Evolutionary conservation across 2,329 filamentous ascomycete genomes (phyloP).

Genomic region (Lomentospora prolificans): DNA sequence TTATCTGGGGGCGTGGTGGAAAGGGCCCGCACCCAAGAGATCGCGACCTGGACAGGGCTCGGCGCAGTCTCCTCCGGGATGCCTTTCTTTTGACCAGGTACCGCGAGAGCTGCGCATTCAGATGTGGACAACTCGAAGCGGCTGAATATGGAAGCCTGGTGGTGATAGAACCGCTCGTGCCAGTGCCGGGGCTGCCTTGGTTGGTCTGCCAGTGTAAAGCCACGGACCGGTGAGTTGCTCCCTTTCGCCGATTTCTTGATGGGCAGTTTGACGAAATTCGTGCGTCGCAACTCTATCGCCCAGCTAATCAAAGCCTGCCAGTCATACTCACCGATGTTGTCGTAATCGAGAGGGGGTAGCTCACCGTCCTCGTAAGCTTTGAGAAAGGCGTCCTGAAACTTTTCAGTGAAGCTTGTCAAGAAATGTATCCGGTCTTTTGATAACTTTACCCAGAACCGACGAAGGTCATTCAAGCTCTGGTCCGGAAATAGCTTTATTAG

Average conservation of each 20-base stretch:
- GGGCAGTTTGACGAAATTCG: slow-evolving; percentile 39
- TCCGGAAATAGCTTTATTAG: slow-evolving; percentile 46
- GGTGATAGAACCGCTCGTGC: slow-evolving; percentile 48
- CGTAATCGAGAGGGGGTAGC: slow-evolving; percentile 52
- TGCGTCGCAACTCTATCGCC: slow-evolving; percentile 44
- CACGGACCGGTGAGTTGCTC: neutral
- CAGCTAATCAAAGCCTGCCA: slow-evolving; percentile 59
- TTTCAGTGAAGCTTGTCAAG: slow-evolving; percentile 29
- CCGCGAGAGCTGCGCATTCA: slow-evolving; percentile 30
- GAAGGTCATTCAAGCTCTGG: slow-evolving; percentile 39
- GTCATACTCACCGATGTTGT: slow-evolving; percentile 55
- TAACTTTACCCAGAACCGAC: slow-evolving; percentile 49
- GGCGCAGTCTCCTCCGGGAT: neutral
- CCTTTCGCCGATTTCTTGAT: slow-evolving; percentile 24
- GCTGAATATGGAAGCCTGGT: slow-evolving; percentile 43
- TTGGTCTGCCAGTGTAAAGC: slow-evolving; percentile 24
- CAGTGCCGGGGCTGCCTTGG: slow-evolving; percentile 28
- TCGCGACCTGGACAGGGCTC: slow-evolving; percentile 26
- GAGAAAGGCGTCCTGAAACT: slow-evolving; percentile 58
- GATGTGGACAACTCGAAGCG: slow-evolving; percentile 46
- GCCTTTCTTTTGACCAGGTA: neutral
- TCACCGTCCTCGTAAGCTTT: slow-evolving; percentile 54
- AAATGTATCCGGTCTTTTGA: slow-evolving; percentile 11
- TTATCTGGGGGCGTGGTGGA: slow-evolving; percentile 41
- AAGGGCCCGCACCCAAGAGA: slow-evolving; percentile 50